Evolutionary conservation across 805 yeast species (phyloP).

Genomic region (Metschnikowia picachoensis): DNA sequence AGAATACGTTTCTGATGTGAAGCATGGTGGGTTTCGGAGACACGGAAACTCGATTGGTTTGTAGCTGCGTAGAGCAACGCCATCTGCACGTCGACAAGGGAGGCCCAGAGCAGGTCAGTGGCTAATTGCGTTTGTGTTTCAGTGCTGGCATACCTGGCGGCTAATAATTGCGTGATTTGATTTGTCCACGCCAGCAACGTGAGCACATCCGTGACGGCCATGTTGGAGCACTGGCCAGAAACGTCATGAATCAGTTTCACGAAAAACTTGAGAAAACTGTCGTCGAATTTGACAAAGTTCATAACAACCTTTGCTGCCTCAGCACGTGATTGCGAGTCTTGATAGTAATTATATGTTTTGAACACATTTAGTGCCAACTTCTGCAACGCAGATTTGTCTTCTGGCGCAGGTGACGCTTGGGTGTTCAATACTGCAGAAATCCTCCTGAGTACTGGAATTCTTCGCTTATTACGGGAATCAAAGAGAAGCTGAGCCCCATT

Average conservation of each 20-base stretch:
- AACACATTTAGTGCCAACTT: conserved; percentile 32
- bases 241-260: conserved; percentile 35
- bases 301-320: conserved; percentile 40
- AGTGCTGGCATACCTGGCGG: conserved; percentile 6
- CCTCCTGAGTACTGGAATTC: conserved; percentile 33
- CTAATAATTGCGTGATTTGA: conserved; percentile 14
- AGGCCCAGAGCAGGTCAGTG: conserved; percentile 8
- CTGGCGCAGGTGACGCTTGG: not conserved
- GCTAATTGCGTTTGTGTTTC: conserved; percentile 15
- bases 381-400: conserved; percentile 17
- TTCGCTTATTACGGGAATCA: conserved; percentile 33
- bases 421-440: conserved; percentile 25
- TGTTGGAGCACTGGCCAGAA: conserved; percentile 24
- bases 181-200: conserved; percentile 58
- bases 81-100: conserved; percentile 26
- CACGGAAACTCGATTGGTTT: conserved; percentile 24
- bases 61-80: conserved; percentile 39
- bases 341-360: conserved; percentile 47
- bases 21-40: conserved; percentile 16
- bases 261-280: conserved; percentile 33
- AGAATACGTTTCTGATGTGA: conserved; percentile 22
- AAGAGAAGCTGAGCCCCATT: conserved; percentile 20
- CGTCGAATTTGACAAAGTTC: conserved; percentile 29
- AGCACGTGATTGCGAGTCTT: conserved; percentile 46
- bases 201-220: conserved; percentile 55